Evolutionary conservation across 2,329 filamentous ascomycete genomes (phyloP), one percentile per base, ranked within the genome.

Genomic region (Microdochium trichocladiopsis): DNA sequence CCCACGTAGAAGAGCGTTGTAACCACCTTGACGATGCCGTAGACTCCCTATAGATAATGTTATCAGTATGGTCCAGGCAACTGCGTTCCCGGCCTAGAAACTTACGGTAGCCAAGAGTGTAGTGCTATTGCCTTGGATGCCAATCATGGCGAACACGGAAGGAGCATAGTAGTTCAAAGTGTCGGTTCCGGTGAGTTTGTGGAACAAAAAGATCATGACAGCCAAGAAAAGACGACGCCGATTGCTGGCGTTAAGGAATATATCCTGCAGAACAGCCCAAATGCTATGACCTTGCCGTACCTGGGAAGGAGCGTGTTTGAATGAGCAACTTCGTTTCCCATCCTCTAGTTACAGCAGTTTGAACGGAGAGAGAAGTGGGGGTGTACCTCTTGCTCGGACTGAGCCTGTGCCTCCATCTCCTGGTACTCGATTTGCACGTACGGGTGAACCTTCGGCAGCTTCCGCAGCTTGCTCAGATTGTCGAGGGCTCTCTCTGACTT

Each of bases 141-240:
- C 69, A 22, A 72, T 69, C 60, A 71, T 63, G 6, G 60, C 60
- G 47, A 72, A 72, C 12, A 72, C 71, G 50, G 69, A 63, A 1
- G 69, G 67, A 0, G 68, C 66, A 36, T 67, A 72, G 54, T 72
- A 72, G 57, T 72, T 72, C 18, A 73, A 50, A 5, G 62, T 63
- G 55, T 72, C 68, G 1, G 68, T 72, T 1, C 70, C 69, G 2
- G 69, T 72, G 23, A 71, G 66, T 33, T 73, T 72, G 56, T 72
- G 69, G 52, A 72, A 72, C 1, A 73, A 43, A 51, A 70, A 70
- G 11, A 70, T 55, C 58, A 66, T 66, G 2, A 65, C 57, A 2
- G 67, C 62, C 9, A 69, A 58, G 51, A 69, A 63, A 48, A 69
- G 65, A 1, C 66, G 65, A 12, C 64, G 63, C 2, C 63, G 57